Evolutionary conservation across 108 stramenopile genomes (phyloP).

Genomic region (Skeletonema tropicum): DNA sequence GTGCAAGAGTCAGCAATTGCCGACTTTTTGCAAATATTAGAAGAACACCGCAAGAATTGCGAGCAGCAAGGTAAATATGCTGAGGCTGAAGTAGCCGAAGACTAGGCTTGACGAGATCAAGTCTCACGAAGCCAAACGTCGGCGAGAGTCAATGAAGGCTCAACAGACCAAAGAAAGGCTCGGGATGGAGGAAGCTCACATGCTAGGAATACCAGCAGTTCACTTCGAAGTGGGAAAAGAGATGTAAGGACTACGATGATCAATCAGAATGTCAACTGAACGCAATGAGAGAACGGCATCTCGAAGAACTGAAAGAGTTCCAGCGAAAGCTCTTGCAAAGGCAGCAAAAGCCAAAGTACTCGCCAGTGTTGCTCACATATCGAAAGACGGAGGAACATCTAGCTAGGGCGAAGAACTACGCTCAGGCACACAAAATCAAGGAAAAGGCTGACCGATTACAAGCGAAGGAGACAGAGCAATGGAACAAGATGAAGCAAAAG

Average conservation of each 20-base stretch:
- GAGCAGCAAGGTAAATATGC: slow-evolving; percentile 90
- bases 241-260: slow-evolving; percentile 75
- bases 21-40: slow-evolving; percentile 72
- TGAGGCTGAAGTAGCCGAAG: slow-evolving; percentile 91
- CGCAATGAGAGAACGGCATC: slow-evolving; percentile 81
- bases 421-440: slow-evolving; percentile 86
- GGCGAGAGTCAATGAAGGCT: slow-evolving; percentile 78
- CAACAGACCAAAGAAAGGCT: slow-evolving; percentile 81
- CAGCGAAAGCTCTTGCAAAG: slow-evolving; percentile 66
- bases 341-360: slow-evolving; percentile 72
- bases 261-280: slow-evolving; percentile 56
- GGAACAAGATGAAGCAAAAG: slow-evolving; percentile 75
- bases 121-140: slow-evolving; percentile 83
- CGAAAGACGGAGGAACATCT: slow-evolving; percentile 82
- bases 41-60: slow-evolving; percentile 89
- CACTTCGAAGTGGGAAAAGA: slow-evolving; percentile 85
- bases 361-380: slow-evolving; percentile 78
- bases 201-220: slow-evolving; percentile 93
- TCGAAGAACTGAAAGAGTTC: slow-evolving; percentile 76
- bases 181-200: slow-evolving; percentile 92
- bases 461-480: slow-evolving; percentile 82
- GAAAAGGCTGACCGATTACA: slow-evolving; percentile 80
- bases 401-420: slow-evolving; percentile 80
- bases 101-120: slow-evolving; percentile 84
- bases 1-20: slow-evolving; percentile 57